Conservation (phyloP, 768 basidiomycete species). For the Lactarius deliciosus region DNA sequence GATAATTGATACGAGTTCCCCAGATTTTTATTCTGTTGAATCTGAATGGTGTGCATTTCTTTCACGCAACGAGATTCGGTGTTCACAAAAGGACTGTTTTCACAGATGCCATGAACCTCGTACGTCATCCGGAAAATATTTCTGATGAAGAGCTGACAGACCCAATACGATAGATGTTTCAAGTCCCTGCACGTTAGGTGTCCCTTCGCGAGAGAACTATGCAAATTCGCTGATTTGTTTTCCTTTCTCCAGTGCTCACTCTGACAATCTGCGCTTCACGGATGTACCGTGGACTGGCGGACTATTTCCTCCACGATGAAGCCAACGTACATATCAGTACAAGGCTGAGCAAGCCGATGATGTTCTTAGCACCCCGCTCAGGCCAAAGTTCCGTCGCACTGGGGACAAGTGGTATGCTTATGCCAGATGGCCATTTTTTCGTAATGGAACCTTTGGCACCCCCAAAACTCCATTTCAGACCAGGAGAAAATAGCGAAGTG, state of each 20-base stretch:
- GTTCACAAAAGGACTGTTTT: no score
- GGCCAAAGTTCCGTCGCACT: background rate
- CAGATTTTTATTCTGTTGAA: conserved; percentile 9
- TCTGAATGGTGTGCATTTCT: conserved; percentile 8
- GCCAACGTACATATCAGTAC: background rate
- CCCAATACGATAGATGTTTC: conserved; percentile 9
- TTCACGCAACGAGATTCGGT: background rate
- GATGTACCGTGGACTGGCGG: conserved; percentile 3
- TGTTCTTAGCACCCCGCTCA: background rate
- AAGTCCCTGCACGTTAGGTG: conserved; percentile 3
- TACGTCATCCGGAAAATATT: background rate
- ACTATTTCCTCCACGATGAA: background rate
- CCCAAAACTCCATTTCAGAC: background rate
- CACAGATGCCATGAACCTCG: conserved; percentile 9
- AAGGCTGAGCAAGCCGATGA: background rate
- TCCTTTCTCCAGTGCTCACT: background rate
- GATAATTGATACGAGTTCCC: background rate
- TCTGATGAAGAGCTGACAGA: background rate
- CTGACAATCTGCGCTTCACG: conserved; percentile 10
- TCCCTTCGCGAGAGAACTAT: no score
- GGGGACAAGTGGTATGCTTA: background rate
- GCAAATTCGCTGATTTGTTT: background rate
- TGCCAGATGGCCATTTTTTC: background rate
- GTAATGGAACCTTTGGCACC: no score
- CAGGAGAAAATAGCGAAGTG: background rate